Base-by-base conservation (phyloP, 805 yeast species). In the Wickerhamomyces subpelliculosus region DNA sequence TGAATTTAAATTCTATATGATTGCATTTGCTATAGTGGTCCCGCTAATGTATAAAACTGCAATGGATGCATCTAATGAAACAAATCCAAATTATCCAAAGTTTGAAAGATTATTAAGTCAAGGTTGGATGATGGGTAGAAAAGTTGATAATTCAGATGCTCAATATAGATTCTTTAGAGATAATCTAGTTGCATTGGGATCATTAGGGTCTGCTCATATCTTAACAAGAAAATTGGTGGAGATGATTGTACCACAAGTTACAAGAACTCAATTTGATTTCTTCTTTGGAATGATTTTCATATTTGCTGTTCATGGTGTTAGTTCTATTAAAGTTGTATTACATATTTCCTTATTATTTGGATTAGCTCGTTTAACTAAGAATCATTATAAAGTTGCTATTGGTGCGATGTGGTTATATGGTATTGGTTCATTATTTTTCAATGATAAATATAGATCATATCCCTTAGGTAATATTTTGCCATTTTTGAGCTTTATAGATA, bases 71-170 rank as follows among this genome's bases (percentile, higher is more conserved):
- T 80, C 89, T 25, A 78, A 78, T 50, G 81, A 79, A 46, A 64
- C 77, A 3, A 86, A 84, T 51, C 80, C 83, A 10, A 87, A 87
- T 54, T 90, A 81, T 54, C 69, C 72, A 16, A 65, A 65, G 35
- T 87, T 73, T 53, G 72, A 72, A 46, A 71, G 75, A 35, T 62
- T 80, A 27, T 65, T 90, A 36, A 69, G 81, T 22, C 67, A 76
- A 6, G 97, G 98, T 5, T 90, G 97, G 97, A 63, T 88, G 49
- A 75, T 82, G 55, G 96, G 95, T 8, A 64, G 96, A 20, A 83
- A 81, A 59, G 95, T 87, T 30, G 98, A 93, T 58, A 89, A 90
- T 56, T 83, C 95, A 5, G 99, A 93, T 57, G 67, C 70, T 24
- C 99, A 93, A 59, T 93, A 90, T 54, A 62, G 85, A 20, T 86